Percentiles rank a stretch among this genome's conserved stretches.
Conservation (phyloP, 2,329 filamentous ascomycete genomes). For the Penicillium sp. region DNA sequence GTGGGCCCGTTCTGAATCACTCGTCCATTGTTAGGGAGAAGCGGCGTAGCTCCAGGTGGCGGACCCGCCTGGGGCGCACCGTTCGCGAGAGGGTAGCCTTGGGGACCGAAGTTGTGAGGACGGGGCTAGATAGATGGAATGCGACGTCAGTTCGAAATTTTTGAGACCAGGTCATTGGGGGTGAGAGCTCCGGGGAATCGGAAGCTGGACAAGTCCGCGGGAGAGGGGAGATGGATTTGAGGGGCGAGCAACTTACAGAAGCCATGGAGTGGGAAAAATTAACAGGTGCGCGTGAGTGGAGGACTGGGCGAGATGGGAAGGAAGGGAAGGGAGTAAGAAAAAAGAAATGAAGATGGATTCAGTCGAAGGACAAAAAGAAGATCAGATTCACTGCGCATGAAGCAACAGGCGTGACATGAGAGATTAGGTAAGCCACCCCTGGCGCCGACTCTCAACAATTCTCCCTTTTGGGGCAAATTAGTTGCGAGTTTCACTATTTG, state of each 20-base stretch:
- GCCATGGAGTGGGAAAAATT: constrained; percentile 41
- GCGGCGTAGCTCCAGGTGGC: constrained; percentile 48
- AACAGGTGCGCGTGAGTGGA: background rate
- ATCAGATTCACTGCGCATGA: constrained; percentile 21
- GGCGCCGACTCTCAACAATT: constrained; percentile 5
- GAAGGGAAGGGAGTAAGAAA: constrained; percentile 6
- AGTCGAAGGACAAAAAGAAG: constrained; percentile 21
- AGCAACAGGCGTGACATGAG: constrained; percentile 21
- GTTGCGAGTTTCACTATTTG: too few relatives aligned
- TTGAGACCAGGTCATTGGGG: background rate
- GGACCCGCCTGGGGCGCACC: constrained; percentile 43
- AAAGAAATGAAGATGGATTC: constrained; percentile 2
- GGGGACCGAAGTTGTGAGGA: constrained; percentile 45
- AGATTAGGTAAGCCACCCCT: constrained; percentile 25
- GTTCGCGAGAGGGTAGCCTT: constrained; percentile 50
- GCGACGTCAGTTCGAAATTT: constrained; percentile 22
- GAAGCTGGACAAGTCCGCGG: constrained; percentile 18
- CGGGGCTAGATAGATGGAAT: constrained; percentile 36
- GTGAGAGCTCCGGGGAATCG: constrained; percentile 16
- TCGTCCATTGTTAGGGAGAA: constrained; percentile 53
- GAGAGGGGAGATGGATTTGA: constrained; percentile 15
- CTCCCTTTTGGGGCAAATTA: background rate
- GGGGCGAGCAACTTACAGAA: constrained; percentile 44
- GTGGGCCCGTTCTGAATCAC: constrained; percentile 50
- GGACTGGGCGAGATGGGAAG: constrained; percentile 7